These are phyloP conservation scores for Arabidopsis lyrata DNA, from an alignment of 441 rosid genomes.

Conservation along the genomic window DNA sequence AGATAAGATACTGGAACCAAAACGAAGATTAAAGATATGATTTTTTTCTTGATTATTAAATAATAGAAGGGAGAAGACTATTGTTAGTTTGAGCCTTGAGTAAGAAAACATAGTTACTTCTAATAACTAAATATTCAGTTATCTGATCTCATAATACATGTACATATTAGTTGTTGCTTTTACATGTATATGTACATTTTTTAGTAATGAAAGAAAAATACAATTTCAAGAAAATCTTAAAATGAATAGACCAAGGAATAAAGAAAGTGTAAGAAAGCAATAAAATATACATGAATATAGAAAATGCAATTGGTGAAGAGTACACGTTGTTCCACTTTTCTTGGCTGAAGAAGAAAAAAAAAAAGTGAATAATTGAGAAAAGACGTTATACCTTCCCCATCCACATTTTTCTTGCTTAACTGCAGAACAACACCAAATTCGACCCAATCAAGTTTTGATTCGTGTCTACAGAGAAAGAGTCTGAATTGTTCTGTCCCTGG, in stretches of 20 bases:
- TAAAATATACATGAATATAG: conserved; percentile 29
- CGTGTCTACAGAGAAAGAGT: neutral
- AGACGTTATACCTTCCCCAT: conserved; percentile 50
- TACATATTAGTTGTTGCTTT: neutral
- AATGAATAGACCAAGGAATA: neutral
- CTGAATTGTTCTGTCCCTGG: neutral
- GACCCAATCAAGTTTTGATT: conserved; percentile 23
- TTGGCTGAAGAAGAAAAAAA: conserved; percentile 18
- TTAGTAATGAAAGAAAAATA: neutral
- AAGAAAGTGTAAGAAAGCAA: conserved; percentile 23
- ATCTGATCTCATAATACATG: neutral
- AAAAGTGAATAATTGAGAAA: conserved; percentile 43
- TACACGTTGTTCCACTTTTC: conserved; percentile 45
- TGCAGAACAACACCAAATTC: conserved; percentile 40
- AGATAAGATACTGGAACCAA: neutral
- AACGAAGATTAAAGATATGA: neutral
- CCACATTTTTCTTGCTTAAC: conserved; percentile 48
- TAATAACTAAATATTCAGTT: neutral
- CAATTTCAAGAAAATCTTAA: neutral
- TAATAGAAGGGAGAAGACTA: conserved; percentile 9
- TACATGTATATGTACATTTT: neutral
- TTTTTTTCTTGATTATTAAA: conserved; percentile 13
- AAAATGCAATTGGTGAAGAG: conserved; percentile 40
- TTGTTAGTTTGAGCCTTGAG: neutral
- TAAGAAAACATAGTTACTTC: neutral